phyloP scores from a whole-genome alignment of 768 basidiomycete genomes.

The Psilocybe cubensis region DNA sequence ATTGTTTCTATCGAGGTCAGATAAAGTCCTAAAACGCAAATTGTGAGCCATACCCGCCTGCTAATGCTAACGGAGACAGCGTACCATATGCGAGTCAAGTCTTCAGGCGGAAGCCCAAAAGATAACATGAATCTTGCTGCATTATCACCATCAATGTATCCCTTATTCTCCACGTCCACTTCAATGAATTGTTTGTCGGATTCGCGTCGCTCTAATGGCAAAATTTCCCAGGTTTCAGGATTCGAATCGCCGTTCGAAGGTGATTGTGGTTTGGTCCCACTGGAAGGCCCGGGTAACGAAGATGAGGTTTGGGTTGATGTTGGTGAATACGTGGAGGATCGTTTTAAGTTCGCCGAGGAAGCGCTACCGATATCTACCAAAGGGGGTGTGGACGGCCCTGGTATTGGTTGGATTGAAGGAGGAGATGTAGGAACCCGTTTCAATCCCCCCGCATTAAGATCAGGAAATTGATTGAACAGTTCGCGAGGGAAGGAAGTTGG shows the following conservation, averaged over 20 bases:
- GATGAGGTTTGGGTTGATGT: background rate
- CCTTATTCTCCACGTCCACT: constrained; percentile 32
- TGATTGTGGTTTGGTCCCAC: background rate
- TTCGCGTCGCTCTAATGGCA: constrained; percentile 28
- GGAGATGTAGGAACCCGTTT: background rate
- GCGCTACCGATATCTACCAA: too few relatives aligned
- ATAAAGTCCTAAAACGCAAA: constrained; percentile 31
- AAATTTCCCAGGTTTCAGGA: constrained; percentile 28
- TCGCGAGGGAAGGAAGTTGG: constrained; percentile 34
- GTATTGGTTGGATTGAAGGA: background rate
- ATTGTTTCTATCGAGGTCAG: constrained; percentile 36
- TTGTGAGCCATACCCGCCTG: background rate
- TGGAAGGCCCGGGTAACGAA: background rate
- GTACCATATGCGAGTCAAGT: constrained; percentile 42
- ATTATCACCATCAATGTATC: constrained; percentile 35
- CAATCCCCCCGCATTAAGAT: constrained; percentile 7
- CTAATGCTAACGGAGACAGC: background rate
- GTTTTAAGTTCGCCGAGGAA: background rate
- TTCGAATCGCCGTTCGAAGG: background rate
- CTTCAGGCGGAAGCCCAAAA: constrained; percentile 34
- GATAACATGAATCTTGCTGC: constrained; percentile 35
- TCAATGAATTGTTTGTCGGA: constrained; percentile 34
- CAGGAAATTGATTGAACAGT: constrained; percentile 32
- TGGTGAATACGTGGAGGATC: background rate
- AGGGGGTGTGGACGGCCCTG: too few relatives aligned